Conservation (phyloP, 139 green algal species). For the Chlamydomonas schloesseri region DNA sequence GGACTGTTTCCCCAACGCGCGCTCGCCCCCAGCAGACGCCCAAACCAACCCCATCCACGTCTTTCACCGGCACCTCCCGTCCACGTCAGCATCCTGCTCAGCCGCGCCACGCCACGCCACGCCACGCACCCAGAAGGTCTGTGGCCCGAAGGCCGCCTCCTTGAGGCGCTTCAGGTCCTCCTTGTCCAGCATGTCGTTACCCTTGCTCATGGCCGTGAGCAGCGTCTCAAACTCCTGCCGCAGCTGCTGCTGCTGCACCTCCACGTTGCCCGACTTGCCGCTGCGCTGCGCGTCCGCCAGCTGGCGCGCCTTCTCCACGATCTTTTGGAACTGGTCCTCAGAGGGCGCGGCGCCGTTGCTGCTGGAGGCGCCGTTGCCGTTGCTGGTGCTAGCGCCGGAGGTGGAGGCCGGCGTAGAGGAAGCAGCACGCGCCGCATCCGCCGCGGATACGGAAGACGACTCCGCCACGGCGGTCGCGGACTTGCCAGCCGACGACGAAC, state of each 20-base stretch:
- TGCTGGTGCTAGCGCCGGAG: not conserved
- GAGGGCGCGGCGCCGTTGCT: constrained; percentile 5
- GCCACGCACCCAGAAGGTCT: constrained; percentile 75
- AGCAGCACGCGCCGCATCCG: not conserved
- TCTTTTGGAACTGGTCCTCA: constrained; percentile 56
- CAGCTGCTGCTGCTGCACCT: constrained; percentile 57
- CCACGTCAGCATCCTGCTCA: no score
- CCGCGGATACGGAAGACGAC: not conserved
- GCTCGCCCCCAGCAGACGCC: no score
- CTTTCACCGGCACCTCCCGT: no score
- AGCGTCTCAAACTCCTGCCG: constrained; percentile 81
- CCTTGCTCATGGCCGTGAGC: constrained; percentile 48
- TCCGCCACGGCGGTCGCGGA: constrained; percentile 15
- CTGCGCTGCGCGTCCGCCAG: constrained; percentile 37
- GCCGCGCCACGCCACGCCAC: no score
- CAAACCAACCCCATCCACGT: no score
- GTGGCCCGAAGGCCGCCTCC: constrained; percentile 82
- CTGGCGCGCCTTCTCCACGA: constrained; percentile 58
- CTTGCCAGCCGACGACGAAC: constrained; percentile 4
- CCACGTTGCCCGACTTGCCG: constrained; percentile 25
- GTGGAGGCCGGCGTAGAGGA: not conserved
- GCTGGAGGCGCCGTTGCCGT: constrained; percentile 14
- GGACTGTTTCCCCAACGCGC: no score
- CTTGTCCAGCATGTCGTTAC: constrained; percentile 46
- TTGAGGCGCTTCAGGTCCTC: constrained; percentile 76